Evolutionary conservation across 176 grass and related monocot species (phyloP), one percentile per base, ranked within the genome.

Genomic region (Tuctoria greenei): DNA sequence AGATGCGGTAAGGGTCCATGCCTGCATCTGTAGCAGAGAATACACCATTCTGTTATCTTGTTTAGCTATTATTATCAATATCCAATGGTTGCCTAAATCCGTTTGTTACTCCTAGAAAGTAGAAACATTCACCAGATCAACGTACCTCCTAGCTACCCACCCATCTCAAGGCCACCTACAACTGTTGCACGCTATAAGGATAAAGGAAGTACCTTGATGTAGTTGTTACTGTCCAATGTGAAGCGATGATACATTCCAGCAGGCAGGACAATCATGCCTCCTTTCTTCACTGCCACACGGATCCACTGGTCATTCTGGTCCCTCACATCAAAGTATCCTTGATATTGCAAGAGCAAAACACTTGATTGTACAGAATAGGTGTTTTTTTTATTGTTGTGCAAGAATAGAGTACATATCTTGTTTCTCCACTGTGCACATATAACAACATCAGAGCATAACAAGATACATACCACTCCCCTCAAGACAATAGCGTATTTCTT

Each of bases 211-310:
- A 95, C 88, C 92, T 91, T 91, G 37, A 95, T 96, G 50, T 96
- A 96, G 74, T 96, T 96, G 66, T 87, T 8, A 36, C 50, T 74
- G 73, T 92, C 93, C 66, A 96, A 68, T 64, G 93, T 96, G 73
- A 96, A 96, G 45, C 93, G 89, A 66, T 96, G 93, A 85, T 96
- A 92, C 72, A 96, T 92, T 55, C 93, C 89, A 42, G 93, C 89
- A 87, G 93, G 93, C 27, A 96, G 61, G 72, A 92, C 93, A 74
- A 96, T 92, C 89, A 96, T 89, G 67, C 89, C 93, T 39, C 93
- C 89, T 89, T 96, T 92, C 89, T 92, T 96, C 50, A 96, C 70
- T 66, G 84, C 84, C 78, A 96, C 60, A 73, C 93, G 87, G 55
- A 96, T 96, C 93, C 93, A 96, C 55, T 78, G 26, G 4, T 96